Conservation (phyloP, 495 filamentous ascomycete genomes). For the Apiosordaria backusii region DNA sequence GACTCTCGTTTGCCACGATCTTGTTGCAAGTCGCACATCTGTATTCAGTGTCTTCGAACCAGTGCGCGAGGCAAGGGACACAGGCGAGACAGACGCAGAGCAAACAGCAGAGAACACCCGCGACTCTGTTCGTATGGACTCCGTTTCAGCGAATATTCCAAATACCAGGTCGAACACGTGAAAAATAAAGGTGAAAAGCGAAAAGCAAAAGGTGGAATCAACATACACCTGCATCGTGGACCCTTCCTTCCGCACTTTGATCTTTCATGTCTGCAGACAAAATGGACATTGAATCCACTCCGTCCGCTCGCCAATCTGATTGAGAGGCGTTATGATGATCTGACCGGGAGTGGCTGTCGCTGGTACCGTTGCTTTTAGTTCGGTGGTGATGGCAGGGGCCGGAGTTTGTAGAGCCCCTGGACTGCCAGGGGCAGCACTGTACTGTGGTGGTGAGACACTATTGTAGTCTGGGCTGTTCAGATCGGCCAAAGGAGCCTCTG, state of each 20-base stretch:
- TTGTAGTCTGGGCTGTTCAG: not conserved
- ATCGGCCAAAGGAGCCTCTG: not conserved
- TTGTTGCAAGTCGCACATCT: slow-evolving; percentile 29
- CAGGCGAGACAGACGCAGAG: slow-evolving; percentile 33
- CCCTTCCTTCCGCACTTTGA: slow-evolving; percentile 22
- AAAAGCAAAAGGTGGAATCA: no score
- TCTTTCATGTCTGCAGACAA: slow-evolving; percentile 27
- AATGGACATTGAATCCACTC: slow-evolving; percentile 36
- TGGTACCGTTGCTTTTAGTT: not conserved
- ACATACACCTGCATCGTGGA: slow-evolving; percentile 32
- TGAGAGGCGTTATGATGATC: slow-evolving; percentile 27
- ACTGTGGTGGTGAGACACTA: not conserved
- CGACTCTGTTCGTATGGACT: slow-evolving; percentile 17
- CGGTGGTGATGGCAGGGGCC: not conserved
- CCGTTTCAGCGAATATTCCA: not conserved
- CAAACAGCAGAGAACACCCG: slow-evolving; percentile 30
- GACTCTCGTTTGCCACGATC: slow-evolving; percentile 25
- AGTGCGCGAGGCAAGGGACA: slow-evolving; percentile 31
- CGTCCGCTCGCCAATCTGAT: slow-evolving; percentile 20
- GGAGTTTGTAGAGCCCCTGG: not conserved
- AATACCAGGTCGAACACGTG: not conserved
- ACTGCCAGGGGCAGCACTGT: not conserved
- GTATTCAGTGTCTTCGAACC: slow-evolving; percentile 34
- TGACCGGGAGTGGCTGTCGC: slow-evolving; percentile 7
- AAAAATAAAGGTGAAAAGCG: no score